These are phyloP conservation scores for Russula brevipes DNA, from an alignment of 768 basidiomycete genomes.

Conservation along the genomic window DNA sequence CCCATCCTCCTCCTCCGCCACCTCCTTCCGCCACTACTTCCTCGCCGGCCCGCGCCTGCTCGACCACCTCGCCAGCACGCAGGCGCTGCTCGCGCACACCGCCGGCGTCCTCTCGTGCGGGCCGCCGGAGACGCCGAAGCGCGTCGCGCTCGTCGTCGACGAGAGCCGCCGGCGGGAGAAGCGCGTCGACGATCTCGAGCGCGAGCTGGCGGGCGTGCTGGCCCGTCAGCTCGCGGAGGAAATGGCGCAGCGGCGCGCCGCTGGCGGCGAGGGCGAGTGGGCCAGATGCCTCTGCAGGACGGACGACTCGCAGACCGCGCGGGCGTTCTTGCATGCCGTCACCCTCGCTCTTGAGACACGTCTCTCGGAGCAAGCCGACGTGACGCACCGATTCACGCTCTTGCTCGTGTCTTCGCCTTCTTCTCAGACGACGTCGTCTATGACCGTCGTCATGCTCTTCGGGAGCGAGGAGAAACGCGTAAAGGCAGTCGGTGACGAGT, in stretches of 20 bases:
- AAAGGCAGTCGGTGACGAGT: slow-evolving; percentile 50
- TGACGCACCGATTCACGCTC: slow-evolving; percentile 36
- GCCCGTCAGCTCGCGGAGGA: slow-evolving; percentile 40
- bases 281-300: slow-evolving; percentile 51
- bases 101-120: slow-evolving; percentile 65
- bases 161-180: slow-evolving; percentile 64
- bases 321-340: slow-evolving; percentile 57
- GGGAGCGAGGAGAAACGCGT: slow-evolving; percentile 58
- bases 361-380: slow-evolving; percentile 25
- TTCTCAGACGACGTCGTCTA: slow-evolving; percentile 45
- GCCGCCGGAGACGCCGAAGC: slow-evolving; percentile 57
- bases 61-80: slow-evolving; percentile 52
- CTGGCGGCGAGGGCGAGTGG: slow-evolving; percentile 32
- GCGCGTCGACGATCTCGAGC: slow-evolving; percentile 63
- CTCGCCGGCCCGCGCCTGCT: slow-evolving; percentile 75
- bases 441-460: slow-evolving; percentile 53
- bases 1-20: slow-evolving; percentile 53
- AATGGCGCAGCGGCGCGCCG: slow-evolving; percentile 28
- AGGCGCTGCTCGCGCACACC: slow-evolving; percentile 49
- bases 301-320: slow-evolving; percentile 55
- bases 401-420: slow-evolving; percentile 61
- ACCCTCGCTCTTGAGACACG: slow-evolving; percentile 41
- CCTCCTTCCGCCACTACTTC: slow-evolving; percentile 75
- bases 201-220: slow-evolving; percentile 52
- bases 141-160: slow-evolving; percentile 61